These are phyloP conservation scores for Populus pruinosa DNA, from an alignment of 345 rosid species.

Conservation along the genomic window DNA sequence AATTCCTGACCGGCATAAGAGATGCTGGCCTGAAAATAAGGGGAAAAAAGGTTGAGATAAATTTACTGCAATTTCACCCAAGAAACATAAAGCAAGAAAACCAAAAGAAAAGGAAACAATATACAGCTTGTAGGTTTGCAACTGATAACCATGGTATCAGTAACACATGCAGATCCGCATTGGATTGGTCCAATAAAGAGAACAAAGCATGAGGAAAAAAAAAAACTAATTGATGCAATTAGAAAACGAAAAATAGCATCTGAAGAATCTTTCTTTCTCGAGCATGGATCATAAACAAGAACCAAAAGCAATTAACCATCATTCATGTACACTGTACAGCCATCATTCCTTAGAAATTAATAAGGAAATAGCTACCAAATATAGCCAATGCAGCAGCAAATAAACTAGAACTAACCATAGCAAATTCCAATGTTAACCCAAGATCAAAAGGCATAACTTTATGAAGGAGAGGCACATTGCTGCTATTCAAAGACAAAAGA, in stretches of 20 bases:
- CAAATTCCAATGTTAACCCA: neutral
- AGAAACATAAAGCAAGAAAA: neutral
- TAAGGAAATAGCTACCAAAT: neutral
- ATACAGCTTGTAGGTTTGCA: neutral
- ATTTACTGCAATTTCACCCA: neutral
- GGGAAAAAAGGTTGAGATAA: neutral
- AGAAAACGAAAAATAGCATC: neutral
- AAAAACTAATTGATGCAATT: neutral
- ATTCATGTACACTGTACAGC: neutral
- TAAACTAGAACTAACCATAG: neutral
- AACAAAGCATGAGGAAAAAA: too few species aligned
- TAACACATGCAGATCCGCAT: too few species aligned
- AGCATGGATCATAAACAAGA: neutral
- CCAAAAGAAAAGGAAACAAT: neutral
- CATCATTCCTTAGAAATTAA: neutral
- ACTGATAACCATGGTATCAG: neutral
- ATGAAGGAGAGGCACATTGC: neutral
- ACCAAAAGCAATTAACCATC: neutral
- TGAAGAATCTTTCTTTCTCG: neutral
- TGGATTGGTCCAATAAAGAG: neutral
- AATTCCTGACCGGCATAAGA: slow-evolving; percentile 30
- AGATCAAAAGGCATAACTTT: neutral
- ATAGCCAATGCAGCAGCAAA: neutral
- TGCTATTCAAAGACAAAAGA: neutral
- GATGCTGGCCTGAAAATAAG: slow-evolving; percentile 37